These are phyloP conservation scores for Syzygium aromaticum DNA, from an alignment of 345 rosid genomes.

Conservation along the genomic window DNA sequence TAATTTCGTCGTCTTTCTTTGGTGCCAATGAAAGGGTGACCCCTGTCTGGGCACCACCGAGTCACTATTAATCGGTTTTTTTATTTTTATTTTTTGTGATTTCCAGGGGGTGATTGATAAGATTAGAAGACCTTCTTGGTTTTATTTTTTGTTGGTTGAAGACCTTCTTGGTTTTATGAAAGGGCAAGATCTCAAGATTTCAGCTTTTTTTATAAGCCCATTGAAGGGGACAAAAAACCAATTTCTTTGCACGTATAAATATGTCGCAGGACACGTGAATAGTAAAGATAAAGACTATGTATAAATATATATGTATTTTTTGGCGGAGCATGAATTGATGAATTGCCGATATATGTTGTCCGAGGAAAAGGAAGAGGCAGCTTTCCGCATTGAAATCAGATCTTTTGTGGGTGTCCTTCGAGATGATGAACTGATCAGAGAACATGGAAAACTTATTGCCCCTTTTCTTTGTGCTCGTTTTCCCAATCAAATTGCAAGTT, in stretches of 20 bases:
- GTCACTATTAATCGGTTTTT: not conserved
- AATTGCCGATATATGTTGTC: not conserved
- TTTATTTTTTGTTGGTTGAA: not conserved
- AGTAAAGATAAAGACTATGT: not conserved
- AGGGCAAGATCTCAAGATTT: not conserved
- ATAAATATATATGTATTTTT: not conserved
- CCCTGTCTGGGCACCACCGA: not conserved
- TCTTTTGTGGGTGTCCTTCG: not conserved
- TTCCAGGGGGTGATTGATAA: not conserved
- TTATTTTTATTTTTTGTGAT: not conserved
- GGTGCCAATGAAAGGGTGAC: not conserved
- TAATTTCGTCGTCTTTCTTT: not conserved
- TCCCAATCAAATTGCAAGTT: not conserved
- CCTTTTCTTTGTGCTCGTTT: not conserved
- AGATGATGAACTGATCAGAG: not conserved
- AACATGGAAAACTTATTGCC: not conserved
- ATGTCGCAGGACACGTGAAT: not conserved
- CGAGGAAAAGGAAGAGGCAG: not conserved
- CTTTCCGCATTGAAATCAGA: not conserved
- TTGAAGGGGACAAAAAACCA: not conserved
- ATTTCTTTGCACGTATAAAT: not conserved
- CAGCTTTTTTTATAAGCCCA: not conserved
- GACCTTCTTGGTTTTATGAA: not conserved
- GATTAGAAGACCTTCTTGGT: not conserved
- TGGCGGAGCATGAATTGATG: not conserved